Evolutionary conservation across 2,329 filamentous ascomycete species (phyloP), one percentile per base, ranked within the genome.

Genomic region (Chaetoscypha palmicola): DNA sequence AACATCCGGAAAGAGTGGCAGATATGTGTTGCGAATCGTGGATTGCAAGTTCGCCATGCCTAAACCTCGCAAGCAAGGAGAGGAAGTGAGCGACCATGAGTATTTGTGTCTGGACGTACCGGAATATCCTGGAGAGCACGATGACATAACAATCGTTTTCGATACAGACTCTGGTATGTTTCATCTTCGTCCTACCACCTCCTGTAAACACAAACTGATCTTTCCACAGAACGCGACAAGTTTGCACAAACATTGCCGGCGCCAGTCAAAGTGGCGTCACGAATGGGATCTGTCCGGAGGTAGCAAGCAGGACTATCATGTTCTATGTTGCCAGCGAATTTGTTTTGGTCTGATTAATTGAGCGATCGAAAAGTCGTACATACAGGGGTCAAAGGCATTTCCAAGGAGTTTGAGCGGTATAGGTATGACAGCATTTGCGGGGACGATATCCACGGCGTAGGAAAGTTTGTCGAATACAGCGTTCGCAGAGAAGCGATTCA

Each of bases 41-140:
- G 90, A 96, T 61, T 88, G 88, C 48, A 95, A 95, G 62, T 96
- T 95, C 57, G 83, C 86, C 2, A 68, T 95, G 43, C 89, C 89
- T 3, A 81, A 71, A 45, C 66, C 66, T 41, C 66, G 68, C 31
- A 62, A 68, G 14, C 68, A 73, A 39, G 66, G 68, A 3, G 64
- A 71, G 46, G 70, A 72, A 47, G 72, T 71, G 48, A 65, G 72
- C 34, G 79, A 82, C 49, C 77, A 80, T 60, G 76, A 79, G 20
- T 95, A 91, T 67, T 74, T 94, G 30, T 92, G 86, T 61, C 66
- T 95, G 46, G 90, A 95, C 64, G 77, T 89, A 63, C 83, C 89
- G 14, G 89, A 95, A 57, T 86, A 94, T 63, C 86, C 89, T 1
- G 86, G 86, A 39, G 90, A 95, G 67, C 88, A 95, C 65, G 90